These are phyloP conservation scores for Wickerhamiella sergipiensis DNA, from an alignment of 805 yeast species.

Conservation along the genomic window DNA sequence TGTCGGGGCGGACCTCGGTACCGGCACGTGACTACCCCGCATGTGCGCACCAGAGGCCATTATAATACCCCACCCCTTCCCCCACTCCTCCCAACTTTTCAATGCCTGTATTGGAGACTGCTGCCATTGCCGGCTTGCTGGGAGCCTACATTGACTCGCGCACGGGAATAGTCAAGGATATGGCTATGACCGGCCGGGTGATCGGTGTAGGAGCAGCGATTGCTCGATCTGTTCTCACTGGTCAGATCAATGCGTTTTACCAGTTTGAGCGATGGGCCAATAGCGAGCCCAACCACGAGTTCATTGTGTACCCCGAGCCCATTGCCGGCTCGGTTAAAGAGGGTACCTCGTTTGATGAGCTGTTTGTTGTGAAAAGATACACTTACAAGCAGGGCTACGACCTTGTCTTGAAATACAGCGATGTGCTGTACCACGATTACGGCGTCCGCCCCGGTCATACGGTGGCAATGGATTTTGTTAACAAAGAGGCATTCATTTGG, in stretches of 20 bases:
- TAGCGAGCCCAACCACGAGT: constrained; percentile 37
- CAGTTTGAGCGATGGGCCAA: constrained; percentile 43
- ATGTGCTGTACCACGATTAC: constrained; percentile 46
- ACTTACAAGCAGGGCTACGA: constrained; percentile 61
- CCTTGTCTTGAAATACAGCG: constrained; percentile 50
- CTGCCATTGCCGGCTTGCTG: constrained; percentile 13
- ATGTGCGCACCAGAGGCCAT: neutral
- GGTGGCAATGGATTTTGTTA: constrained; percentile 64
- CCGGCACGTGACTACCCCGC: neutral
- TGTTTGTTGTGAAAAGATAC: constrained; percentile 45
- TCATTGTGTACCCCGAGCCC: constrained; percentile 51
- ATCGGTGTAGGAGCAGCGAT: constrained; percentile 3
- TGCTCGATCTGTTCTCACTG: constrained; percentile 7
- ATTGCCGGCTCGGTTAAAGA: constrained; percentile 19
- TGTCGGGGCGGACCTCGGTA: neutral
- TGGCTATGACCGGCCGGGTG: constrained; percentile 7
- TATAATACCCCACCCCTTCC: neutral
- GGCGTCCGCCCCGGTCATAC: constrained; percentile 53
- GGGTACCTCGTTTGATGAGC: constrained; percentile 28
- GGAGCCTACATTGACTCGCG: constrained; percentile 16
- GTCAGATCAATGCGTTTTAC: constrained; percentile 50
- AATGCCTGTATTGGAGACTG: constrained; percentile 12
- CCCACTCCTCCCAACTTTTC: neutral
- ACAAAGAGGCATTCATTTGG: constrained; percentile 69
- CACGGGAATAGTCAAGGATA: constrained; percentile 10